phyloP scores from a whole-genome alignment of 2,329 filamentous ascomycete species.

The Aspergillus floridensis region DNA sequence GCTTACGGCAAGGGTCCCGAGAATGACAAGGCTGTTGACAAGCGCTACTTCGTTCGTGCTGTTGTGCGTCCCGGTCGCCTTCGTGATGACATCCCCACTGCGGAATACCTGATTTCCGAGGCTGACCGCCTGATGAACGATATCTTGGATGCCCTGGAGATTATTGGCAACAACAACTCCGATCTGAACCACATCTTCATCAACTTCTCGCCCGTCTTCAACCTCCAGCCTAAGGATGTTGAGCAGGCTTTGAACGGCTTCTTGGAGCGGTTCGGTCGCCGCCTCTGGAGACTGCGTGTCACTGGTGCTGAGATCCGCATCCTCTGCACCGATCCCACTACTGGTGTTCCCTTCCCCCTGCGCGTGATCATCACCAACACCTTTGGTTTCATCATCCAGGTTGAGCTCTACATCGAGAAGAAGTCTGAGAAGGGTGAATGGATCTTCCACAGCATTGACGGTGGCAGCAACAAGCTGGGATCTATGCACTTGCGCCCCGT shows the following conservation, averaged over 20 bases:
- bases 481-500: slow-evolving; percentile 92
- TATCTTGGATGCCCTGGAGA: slow-evolving; percentile 95
- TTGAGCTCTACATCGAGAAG: slow-evolving; percentile 95
- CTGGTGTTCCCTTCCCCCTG: slow-evolving; percentile 82
- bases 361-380: slow-evolving; percentile 98
- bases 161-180: slow-evolving; percentile 98
- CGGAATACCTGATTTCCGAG: slow-evolving; percentile 96
- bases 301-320: slow-evolving; percentile 98
- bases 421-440: slow-evolving; percentile 98
- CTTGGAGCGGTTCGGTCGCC: slow-evolving; percentile 91
- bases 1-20: slow-evolving; percentile 91
- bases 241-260: slow-evolving; percentile 92
- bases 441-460: slow-evolving; percentile 94
- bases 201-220: slow-evolving; percentile 98
- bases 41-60: slow-evolving; percentile 96
- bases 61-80: slow-evolving; percentile 92
- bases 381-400: slow-evolving; percentile 94
- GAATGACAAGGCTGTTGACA: slow-evolving; percentile 67
- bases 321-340: slow-evolving; percentile 86
- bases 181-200: slow-evolving; percentile 99
- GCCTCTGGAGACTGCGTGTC: slow-evolving; percentile 93
- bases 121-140: slow-evolving; percentile 96
- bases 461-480: slow-evolving; percentile 90
- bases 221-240: slow-evolving; percentile 82
- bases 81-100: slow-evolving; percentile 96